Percentiles rank a stretch among this genome's conserved stretches.
These are phyloP conservation scores for Gaeumannomyces sp. DNA, from an alignment of 2,329 filamentous ascomycete species.

Conservation along the genomic window DNA sequence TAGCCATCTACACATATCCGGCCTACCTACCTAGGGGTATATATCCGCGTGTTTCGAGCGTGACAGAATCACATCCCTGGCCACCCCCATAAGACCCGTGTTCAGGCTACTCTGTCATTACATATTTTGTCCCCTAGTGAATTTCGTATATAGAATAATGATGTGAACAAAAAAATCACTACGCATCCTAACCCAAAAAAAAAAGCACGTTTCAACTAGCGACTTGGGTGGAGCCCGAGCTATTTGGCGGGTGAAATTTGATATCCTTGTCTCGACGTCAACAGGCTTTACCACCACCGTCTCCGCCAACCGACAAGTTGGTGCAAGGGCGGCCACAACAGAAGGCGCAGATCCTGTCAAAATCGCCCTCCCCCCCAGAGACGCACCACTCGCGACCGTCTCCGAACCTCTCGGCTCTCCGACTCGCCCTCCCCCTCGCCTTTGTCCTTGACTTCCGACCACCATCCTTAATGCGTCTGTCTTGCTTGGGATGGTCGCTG, in stretches of 20 bases:
- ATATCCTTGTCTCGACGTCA: not conserved
- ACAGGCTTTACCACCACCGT: not conserved
- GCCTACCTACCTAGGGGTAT: no score
- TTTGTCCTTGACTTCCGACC: not conserved
- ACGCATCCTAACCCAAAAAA: not conserved
- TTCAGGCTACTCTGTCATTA: no score
- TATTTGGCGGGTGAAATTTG: not conserved
- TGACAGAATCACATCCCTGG: no score
- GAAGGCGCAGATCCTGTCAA: not conserved
- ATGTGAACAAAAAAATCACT: not conserved
- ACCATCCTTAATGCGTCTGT: conserved; percentile 6
- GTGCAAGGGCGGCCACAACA: not conserved
- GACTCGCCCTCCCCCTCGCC: not conserved
- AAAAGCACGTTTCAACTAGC: not conserved
- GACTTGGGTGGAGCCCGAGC: not conserved
- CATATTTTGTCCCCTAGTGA: no score
- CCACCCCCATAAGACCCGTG: no score
- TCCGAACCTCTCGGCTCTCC: not conserved
- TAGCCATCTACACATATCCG: no score
- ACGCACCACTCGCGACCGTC: not conserved
- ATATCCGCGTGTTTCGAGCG: no score
- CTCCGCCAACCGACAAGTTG: no score
- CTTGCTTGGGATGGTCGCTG: conserved; percentile 10
- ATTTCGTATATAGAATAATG: no score
- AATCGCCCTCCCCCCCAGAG: not conserved